Conservation (phyloP, 1,139 yeast species). For the Fermentozyma sake region DNA sequence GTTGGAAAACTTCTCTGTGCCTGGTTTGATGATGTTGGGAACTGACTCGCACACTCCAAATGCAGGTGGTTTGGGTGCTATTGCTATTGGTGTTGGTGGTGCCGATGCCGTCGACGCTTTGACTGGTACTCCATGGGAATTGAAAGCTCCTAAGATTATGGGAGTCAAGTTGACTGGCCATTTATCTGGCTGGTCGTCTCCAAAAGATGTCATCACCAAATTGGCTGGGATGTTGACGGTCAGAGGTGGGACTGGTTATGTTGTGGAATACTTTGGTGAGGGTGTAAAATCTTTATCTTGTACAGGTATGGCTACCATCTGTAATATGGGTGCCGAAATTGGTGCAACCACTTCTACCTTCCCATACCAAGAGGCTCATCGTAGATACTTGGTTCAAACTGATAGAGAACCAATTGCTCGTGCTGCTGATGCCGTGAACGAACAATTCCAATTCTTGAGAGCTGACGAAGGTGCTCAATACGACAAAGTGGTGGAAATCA, state of each 20-base stretch:
- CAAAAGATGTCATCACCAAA: conserved; percentile 90
- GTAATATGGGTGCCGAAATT: conserved; percentile 99
- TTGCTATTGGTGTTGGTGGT: conserved; percentile 98
- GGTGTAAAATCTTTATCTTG: conserved; percentile 85
- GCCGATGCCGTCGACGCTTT: conserved; percentile 98
- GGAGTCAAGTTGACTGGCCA: conserved; percentile 90
- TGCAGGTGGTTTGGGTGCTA: conserved; percentile 96
- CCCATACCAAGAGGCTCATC: conserved; percentile 91
- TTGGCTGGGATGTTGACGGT: conserved; percentile 90
- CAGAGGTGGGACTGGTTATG: conserved; percentile 95
- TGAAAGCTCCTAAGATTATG: conserved; percentile 89
- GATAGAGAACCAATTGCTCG: conserved; percentile 77
- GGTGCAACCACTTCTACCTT: conserved; percentile 97
- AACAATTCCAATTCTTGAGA: conserved; percentile 54
- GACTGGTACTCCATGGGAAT: conserved; percentile 98
- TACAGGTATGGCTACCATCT: conserved; percentile 99
- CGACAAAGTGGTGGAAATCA: conserved; percentile 78
- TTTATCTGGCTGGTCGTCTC: conserved; percentile 89
- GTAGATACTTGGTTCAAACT: conserved; percentile 75
- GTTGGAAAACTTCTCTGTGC: conserved; percentile 89
- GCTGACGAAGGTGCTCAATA: conserved; percentile 84
- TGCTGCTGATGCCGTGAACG: conserved; percentile 66
- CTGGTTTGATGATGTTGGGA: conserved; percentile 94
- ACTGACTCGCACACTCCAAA: conserved; percentile 98
- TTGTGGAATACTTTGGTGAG: conserved; percentile 92